Evolutionary conservation across 2,329 filamentous ascomycete species (phyloP), one percentile per base, ranked within the genome.

Genomic region (Biscogniauxia mediterranea): DNA sequence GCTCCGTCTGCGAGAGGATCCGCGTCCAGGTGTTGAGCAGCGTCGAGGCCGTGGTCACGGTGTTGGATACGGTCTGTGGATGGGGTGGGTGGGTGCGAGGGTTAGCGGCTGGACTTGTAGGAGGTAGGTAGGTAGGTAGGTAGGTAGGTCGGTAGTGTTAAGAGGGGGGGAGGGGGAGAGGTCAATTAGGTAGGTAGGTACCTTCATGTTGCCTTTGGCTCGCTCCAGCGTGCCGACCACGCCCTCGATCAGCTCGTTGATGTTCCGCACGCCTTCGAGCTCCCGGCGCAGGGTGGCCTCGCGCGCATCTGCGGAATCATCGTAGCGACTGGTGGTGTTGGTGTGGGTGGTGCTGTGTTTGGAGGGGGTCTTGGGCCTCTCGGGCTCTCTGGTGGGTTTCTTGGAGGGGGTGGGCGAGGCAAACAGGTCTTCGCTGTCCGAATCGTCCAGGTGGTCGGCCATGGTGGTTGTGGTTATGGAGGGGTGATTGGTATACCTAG

Each of bases 1-100:
- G 95, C 77, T 99, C 95, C 4, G 95, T 97, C 76, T 99, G 95
- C 6, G 92, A 95, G 13, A 99, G 85, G 67, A 99, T 97, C 57
- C 93, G 89, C 8, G 93, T 96, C 94, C 94, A 99, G 17, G 93
- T 96, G 70, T 96, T 93, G 32, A 99, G 87, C 15, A 99, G 85
- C 1, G 90, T 91, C 15, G 93, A 96, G 3, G 95, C 93, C 59
- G 93, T 94, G 67, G 85, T 85, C 51, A 98, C 93, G 2, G 95
- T 97, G 64, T 85, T 85, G 58, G 90, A 90, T 42, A 98, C 93
- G 23, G 90, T 96, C 90, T 91, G 56, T 23, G 23, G 5, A 23
- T 23, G 23, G 23, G 23, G 23, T 23, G 23, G 23, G 23, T 23
- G 5, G 23, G 23, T 23, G 23, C 2, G 28, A 13, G 28, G 11